Evolutionary conservation across 2,329 filamentous ascomycete species (phyloP), one percentile per base, ranked within the genome.

Genomic region (Colletotrichum spaethianum): DNA sequence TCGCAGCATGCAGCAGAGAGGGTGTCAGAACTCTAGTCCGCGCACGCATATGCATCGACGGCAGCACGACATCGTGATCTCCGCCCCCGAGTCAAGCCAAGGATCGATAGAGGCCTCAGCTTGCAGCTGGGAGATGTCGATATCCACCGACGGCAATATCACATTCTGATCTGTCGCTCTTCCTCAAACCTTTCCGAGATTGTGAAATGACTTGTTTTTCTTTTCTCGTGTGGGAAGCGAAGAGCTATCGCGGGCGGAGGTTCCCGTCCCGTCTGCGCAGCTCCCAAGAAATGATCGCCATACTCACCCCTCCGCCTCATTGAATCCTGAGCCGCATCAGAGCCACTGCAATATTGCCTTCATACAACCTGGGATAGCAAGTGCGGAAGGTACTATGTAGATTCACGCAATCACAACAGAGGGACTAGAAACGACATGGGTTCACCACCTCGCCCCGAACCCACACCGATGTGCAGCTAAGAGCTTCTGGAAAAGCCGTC

Each of bases 11-110:
- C 44, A 33, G 31, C 38, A 9, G 36, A 31, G 36, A 31, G n/a
- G 20, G 56, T 42, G 70, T 70, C 65, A 72, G 70, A 70, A 72
- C 38, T 61, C 31, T 60, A 60, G 59, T 40, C 63, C 38, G 3
- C 55, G 38, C 23, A 52, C 65, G 55, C 63, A 63, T 7, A n/a
- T 70, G 65, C 59, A 71, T 46, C 63, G 38, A 38, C 63, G 38
- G 52, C 70, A 59, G 66, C 66, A 72, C 70, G 70, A 72, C 66
- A 72, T 72, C 66, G 56, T 64, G 65, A 72, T 72, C 70, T 72
- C 59, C 66, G 60, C 60, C 48, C 48, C 48, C 60, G 65, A 70
- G 70, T 72, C 70, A 72, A 60, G 31, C 28, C 50, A 31, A 57
- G 52, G 63, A 44, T 57, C 36, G 46, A 57, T 38, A 31, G 23